phyloP scores from a whole-genome alignment of 1,284 basidiomycete species.

The Malassezia furfur region DNA sequence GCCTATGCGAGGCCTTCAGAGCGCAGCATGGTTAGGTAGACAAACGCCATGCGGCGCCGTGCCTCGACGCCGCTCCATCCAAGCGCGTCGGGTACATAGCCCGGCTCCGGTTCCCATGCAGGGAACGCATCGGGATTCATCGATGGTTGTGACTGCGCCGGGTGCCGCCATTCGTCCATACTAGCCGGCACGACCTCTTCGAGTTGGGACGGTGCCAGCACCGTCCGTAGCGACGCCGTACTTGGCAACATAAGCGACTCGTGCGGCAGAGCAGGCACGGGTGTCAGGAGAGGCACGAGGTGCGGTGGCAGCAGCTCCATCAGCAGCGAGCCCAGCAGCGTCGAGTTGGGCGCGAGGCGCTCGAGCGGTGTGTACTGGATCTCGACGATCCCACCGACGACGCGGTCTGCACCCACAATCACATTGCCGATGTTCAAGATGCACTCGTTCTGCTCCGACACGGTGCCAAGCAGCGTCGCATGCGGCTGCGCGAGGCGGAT shows the following conservation, averaged over 20 bases:
- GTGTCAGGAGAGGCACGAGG: constrained; percentile 3
- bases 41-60: constrained; percentile 17
- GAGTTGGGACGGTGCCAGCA: constrained; percentile 8
- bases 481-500: constrained; percentile 15
- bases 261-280: not conserved
- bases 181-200: constrained; percentile 15
- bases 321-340: constrained; percentile 16
- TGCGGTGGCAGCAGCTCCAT: constrained; percentile 10
- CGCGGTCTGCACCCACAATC: constrained; percentile 13
- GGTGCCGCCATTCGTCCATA: not conserved
- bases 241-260: not conserved
- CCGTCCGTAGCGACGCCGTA: constrained; percentile 4
- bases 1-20: constrained; percentile 14
- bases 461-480: not conserved
- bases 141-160: not conserved
- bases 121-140: not conserved
- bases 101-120: constrained; percentile 9
- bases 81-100: not conserved
- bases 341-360: constrained; percentile 8
- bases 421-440: constrained; percentile 14
- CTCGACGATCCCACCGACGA: constrained; percentile 15
- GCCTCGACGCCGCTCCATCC: constrained; percentile 13
- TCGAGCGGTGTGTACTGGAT: constrained; percentile 15
- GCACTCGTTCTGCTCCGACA: constrained; percentile 14
- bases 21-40: constrained; percentile 14